A percentile compares a stretch with the other conserved stretches of the same genome.
These are phyloP conservation scores for Claviceps africana DNA, from an alignment of 2,329 filamentous ascomycete species.

Conservation along the genomic window DNA sequence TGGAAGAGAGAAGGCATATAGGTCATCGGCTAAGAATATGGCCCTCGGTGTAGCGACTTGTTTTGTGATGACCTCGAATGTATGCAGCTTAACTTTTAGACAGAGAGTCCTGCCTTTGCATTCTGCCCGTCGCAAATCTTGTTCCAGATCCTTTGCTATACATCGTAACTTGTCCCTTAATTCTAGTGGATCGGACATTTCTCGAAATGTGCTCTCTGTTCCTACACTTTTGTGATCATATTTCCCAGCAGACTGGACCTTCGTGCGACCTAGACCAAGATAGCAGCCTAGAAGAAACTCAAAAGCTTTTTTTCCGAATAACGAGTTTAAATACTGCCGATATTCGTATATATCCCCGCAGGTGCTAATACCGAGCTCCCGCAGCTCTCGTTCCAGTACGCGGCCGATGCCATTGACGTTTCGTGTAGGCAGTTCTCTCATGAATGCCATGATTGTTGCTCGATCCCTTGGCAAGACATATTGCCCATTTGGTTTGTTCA, in stretches of 20 bases:
- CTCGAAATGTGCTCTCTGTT: slow-evolving; percentile 81
- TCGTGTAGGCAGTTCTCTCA: slow-evolving; percentile 67
- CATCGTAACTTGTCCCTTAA: slow-evolving; percentile 65
- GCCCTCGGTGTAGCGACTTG: slow-evolving; percentile 65
- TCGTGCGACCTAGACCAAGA: slow-evolving; percentile 74
- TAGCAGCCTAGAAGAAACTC: slow-evolving; percentile 75
- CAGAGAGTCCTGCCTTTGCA: slow-evolving; percentile 86
- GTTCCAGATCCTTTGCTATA: slow-evolving; percentile 75
- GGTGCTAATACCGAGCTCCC: slow-evolving; percentile 73
- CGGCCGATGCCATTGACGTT: slow-evolving; percentile 94
- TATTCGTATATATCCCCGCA: slow-evolving; percentile 78
- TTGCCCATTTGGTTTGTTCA: slow-evolving; percentile 94
- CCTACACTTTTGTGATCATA: slow-evolving; percentile 89
- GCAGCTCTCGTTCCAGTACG: slow-evolving; percentile 81
- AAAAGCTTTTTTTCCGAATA: slow-evolving; percentile 88
- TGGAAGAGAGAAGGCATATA: slow-evolving; percentile 68
- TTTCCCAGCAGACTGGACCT: slow-evolving; percentile 73
- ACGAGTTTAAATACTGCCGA: slow-evolving; percentile 54
- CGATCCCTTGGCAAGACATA: slow-evolving; percentile 63
- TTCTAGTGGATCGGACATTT: slow-evolving; percentile 54
- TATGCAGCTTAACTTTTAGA: slow-evolving; percentile 86
- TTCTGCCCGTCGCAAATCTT: slow-evolving; percentile 63
- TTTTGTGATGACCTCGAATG: slow-evolving; percentile 78
- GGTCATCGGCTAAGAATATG: slow-evolving; percentile 59
- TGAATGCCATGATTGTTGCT: slow-evolving; percentile 66